These are phyloP conservation scores for Aspergillus incahuasiensis DNA, from an alignment of 495 filamentous ascomycete genomes.

Conservation along the genomic window DNA sequence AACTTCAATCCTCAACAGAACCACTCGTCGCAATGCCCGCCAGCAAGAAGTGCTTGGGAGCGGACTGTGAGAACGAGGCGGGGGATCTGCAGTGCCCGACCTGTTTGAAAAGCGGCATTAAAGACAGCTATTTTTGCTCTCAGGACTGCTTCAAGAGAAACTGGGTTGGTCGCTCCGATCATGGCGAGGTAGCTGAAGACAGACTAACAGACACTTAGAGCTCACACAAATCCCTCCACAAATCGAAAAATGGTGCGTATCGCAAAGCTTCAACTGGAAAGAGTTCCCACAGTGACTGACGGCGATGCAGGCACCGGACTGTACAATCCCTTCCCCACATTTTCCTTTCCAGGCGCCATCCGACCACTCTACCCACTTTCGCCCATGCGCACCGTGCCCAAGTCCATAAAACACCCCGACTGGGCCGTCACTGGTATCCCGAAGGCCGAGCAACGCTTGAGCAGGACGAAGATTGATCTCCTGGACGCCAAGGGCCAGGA, in stretches of 20 bases:
- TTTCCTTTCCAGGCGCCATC: slow-evolving; percentile 74
- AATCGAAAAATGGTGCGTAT: slow-evolving; percentile 67
- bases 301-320: slow-evolving; percentile 60
- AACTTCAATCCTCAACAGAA: not conserved
- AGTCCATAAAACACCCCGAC: slow-evolving; percentile 74
- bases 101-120: slow-evolving; percentile 77
- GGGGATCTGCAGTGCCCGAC: slow-evolving; percentile 86
- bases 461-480: slow-evolving; percentile 68
- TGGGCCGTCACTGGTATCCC: slow-evolving; percentile 81
- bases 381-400: slow-evolving; percentile 63
- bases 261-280: no score
- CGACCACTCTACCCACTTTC: slow-evolving; percentile 90
- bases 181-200: no score
- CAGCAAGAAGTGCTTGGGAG: slow-evolving; percentile 64
- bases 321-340: slow-evolving; percentile 87
- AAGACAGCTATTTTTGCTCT: slow-evolving; percentile 89
- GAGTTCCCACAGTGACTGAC: no score
- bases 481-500: slow-evolving; percentile 72
- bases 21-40: not conserved
- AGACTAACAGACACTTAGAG: slow-evolving; percentile 39
- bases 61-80: slow-evolving; percentile 77
- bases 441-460: slow-evolving; percentile 66
- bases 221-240: slow-evolving; percentile 82
- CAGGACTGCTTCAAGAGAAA: slow-evolving; percentile 98
- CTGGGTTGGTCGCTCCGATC: slow-evolving; percentile 62